Percentiles rank a stretch among this genome's conserved stretches.
These are phyloP conservation scores for Dothideomycetidae sp. DNA, from an alignment of 2,329 filamentous ascomycete genomes.

Conservation along the genomic window DNA sequence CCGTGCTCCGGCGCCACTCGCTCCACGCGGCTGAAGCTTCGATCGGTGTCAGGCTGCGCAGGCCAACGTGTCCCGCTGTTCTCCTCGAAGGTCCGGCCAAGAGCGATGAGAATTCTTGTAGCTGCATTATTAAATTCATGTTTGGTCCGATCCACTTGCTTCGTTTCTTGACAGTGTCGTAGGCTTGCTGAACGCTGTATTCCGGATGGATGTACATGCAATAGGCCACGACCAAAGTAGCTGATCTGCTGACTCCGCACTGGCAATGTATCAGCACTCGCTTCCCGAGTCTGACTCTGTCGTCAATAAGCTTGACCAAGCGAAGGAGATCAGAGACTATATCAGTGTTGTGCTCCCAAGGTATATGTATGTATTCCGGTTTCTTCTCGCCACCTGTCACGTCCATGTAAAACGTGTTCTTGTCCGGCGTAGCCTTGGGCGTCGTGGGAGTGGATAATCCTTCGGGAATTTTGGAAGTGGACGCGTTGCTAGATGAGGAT, in stretches of 20 bases:
- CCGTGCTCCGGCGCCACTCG: constrained; percentile 16
- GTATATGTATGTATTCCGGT: constrained; percentile 76
- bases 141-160: constrained; percentile 84
- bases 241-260: constrained; percentile 72
- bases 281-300: constrained; percentile 57
- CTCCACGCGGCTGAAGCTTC: constrained; percentile 21
- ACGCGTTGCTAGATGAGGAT: constrained; percentile 8
- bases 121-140: constrained; percentile 81
- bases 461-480: constrained; percentile 17
- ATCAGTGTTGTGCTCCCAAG: constrained; percentile 80
- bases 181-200: constrained; percentile 68
- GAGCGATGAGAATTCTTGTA: constrained; percentile 58
- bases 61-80: constrained; percentile 21
- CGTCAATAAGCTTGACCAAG: constrained; percentile 63
- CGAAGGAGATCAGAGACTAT: constrained; percentile 63
- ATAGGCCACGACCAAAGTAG: constrained; percentile 75
- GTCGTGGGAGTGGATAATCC: constrained; percentile 27
- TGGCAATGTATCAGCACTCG: constrained; percentile 73
- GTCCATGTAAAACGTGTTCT: constrained; percentile 12
- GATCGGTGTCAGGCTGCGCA: constrained; percentile 21
- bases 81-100: constrained; percentile 17
- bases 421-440: constrained; percentile 41
- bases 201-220: constrained; percentile 66
- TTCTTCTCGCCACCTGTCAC: constrained; percentile 29
- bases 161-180: constrained; percentile 64